Percentiles rank a stretch among this genome's conserved stretches.
phyloP scores from a whole-genome alignment of 2,329 filamentous ascomycete genomes.

The Zymoseptoria pseudotritici region DNA sequence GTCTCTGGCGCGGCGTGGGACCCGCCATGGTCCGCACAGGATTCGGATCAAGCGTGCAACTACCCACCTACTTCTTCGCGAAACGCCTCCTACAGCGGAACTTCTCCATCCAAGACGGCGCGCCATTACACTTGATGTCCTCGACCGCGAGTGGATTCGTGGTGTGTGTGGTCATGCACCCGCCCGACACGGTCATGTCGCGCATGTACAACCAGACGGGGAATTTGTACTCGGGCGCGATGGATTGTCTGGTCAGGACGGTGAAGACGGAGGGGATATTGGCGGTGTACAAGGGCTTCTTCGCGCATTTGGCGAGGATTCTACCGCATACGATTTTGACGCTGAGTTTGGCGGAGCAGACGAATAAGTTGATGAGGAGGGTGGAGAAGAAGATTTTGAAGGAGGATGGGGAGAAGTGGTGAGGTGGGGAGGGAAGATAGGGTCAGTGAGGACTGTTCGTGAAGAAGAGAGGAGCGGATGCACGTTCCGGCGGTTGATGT shows the following conservation, averaged over 20 bases:
- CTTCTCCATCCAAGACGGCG: constrained; percentile 82
- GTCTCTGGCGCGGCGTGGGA: constrained; percentile 81
- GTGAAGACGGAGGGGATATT: constrained; percentile 83
- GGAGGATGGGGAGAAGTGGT: constrained; percentile 18
- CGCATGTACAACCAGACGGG: constrained; percentile 98
- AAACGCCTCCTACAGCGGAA: constrained; percentile 79
- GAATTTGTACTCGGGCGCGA: constrained; percentile 87
- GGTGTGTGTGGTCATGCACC: constrained; percentile 96
- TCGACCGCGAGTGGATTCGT: constrained; percentile 89
- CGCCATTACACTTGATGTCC: constrained; percentile 78
- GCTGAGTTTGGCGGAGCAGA: constrained; percentile 89
- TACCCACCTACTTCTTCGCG: constrained; percentile 97
- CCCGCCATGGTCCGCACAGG: constrained; percentile 95
- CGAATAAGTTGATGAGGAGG: constrained; percentile 81
- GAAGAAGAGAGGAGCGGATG: neutral
- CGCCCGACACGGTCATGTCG: constrained; percentile 98
- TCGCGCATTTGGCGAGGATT: constrained; percentile 89
- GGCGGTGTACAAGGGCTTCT: constrained; percentile 95
- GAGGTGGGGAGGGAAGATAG: neutral
- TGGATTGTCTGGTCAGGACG: constrained; percentile 88
- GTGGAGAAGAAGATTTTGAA: constrained; percentile 55
- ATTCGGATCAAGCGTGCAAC: constrained; percentile 70
- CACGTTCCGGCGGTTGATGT: neutral
- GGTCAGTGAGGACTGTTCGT: neutral
- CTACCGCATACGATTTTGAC: constrained; percentile 81